Evolutionary conservation across 306 rosid species (phyloP), one percentile per base, ranked within the genome.

Genomic region (Cercis canadensis): DNA sequence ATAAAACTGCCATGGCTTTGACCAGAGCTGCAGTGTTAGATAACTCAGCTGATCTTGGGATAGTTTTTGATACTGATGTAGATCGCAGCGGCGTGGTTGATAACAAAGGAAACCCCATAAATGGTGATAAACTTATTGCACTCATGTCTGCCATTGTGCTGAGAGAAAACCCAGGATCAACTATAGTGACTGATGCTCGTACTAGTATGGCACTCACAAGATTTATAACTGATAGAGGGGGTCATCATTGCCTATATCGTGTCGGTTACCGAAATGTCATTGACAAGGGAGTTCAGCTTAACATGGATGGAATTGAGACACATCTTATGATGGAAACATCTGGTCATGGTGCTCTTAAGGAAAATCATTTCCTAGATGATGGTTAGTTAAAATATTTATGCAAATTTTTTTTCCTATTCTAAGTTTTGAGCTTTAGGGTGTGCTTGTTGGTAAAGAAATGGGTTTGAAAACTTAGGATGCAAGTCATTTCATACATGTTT

Each of bases 321-420:
- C 92, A 84, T 78, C 89, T 90, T 12, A 90, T 87, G 98, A 90
- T 93, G 90, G 97, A 93, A 75, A 90, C 98, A 0, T 90, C 97
- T 6, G 96, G 98, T 10, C 97, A 88, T 39, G 97, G 98, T 49
- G 97, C 98, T 60, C 89, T 93, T 9, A 90, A 80, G 74, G 98
- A 93, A 79, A 93, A 93, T 13, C 83, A 86, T 79, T 90, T 88
- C 81, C 96, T 93, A 55, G 98, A 93, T 57, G 96, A 93, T 75
- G 98, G 98, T 92, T 55, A 14, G 92, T 73, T 33, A 11, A 58
- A 11, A 5, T 36, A 2, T 52, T 11, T 18, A 9, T 43, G 29
- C 57, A 18, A 43, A 0, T 33, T 57, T 52, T 53, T 62, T 34
- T 61, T 6, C 55, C n/a, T 8, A 36, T 62, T 75, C 14, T 17